Percentiles rank a stretch among this genome's conserved stretches.
Evolutionary conservation across 345 rosid genomes (phyloP).

Genomic region (Streptanthus diversifolius): DNA sequence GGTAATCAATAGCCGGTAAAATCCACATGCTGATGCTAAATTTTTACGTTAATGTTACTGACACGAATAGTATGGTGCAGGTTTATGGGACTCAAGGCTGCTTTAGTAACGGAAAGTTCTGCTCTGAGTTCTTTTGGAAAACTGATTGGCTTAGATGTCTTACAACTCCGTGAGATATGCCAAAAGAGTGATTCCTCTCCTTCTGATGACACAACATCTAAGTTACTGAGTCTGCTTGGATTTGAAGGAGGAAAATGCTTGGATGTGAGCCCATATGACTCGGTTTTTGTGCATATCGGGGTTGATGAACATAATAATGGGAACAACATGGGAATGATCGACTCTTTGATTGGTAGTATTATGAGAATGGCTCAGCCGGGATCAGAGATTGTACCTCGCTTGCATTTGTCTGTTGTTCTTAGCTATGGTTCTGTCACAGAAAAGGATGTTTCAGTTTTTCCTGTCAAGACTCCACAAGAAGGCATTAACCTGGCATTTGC

Average conservation of each 20-base stretch:
- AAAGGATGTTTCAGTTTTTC: constrained; percentile 34
- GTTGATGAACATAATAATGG: constrained; percentile 36
- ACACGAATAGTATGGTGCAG: constrained; percentile 31
- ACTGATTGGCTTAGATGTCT: constrained; percentile 50
- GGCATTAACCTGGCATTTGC: constrained; percentile 37
- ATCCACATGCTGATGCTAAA: constrained; percentile 6
- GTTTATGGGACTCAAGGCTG: constrained; percentile 85
- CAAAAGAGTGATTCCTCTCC: constrained; percentile 29
- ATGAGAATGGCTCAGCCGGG: constrained; percentile 51
- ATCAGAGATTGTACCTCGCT: constrained; percentile 52
- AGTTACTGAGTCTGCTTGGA: constrained; percentile 61
- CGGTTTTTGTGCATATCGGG: constrained; percentile 61
- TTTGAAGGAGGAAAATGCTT: constrained; percentile 53
- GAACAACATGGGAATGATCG: constrained; percentile 34
- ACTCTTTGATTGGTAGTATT: constrained; percentile 54
- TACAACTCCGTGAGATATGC: constrained; percentile 37
- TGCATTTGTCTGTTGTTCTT: constrained; percentile 73
- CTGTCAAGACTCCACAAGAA: constrained; percentile 40
- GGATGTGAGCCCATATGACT: constrained; percentile 56
- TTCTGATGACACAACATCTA: constrained; percentile 34
- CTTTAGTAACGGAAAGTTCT: constrained; percentile 50
- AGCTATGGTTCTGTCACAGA: constrained; percentile 59
- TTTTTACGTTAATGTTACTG: neutral
- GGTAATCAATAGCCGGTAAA: neutral
- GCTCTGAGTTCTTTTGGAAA: constrained; percentile 48